Base-by-base conservation (phyloP, 495 filamentous ascomycete species). In the Aspergillus indologenus region DNA sequence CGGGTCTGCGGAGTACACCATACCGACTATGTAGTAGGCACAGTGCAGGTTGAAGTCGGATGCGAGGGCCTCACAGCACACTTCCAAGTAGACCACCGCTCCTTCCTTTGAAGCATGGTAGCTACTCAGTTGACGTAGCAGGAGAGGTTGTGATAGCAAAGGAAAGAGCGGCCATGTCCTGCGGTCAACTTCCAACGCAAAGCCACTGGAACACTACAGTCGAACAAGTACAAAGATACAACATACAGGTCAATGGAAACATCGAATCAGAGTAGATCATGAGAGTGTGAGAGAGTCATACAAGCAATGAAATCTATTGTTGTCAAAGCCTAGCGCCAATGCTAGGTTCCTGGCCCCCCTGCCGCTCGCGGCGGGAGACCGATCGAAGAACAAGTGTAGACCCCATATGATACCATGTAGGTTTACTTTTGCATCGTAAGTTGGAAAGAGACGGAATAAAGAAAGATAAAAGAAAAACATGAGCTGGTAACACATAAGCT, bases 261-360 rank as follows among this genome's bases (percentile, higher is more conserved):
- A 52, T 18, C 49, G 23, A 18, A 29, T 18, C 26, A 42, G 11
- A 53, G 6, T 20, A 34, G 17, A n/a, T 19, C 51, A 43, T 18
- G 43, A 21, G 52, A 57, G 49, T 22, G 22, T 47, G 9, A 44
- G 46, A 20, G 44, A 45, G 46, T 56, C 40, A 61, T 60, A 63
- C 55, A 58, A 49, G 54, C 49, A 63, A 61, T 49, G 56, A 63
- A 63, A 66, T 75, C 71, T 75, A 72, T 72, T 75, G 62, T 58
- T 67, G 61, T 61, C 56, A 60, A n/a, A 64, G 55, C 54, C 65
- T 62, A 63, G 60, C 59, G 66, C 63, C 62, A 56, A 64, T 62
- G 61, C 61, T 64, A 62, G 58, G 51, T 49, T 43, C 17, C 29
- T 59, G 29, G 55, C 42, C n/a, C 43, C n/a, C 43, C 34, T 24